Base-by-base conservation (phyloP, 1,139 yeast species). In the Yamadazyma atlantica region DNA sequence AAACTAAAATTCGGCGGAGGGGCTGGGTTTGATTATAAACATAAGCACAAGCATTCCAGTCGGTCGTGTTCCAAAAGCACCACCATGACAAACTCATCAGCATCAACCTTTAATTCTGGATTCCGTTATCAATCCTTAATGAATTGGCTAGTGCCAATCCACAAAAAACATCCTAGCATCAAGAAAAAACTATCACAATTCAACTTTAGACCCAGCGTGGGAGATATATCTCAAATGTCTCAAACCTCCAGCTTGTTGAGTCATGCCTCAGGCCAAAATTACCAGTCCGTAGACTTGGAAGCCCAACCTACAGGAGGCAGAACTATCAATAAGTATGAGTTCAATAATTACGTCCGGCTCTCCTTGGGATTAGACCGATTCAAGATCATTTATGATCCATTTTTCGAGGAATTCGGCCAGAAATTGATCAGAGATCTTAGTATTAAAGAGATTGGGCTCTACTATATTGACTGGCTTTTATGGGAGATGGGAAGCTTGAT, bases 1-100 rank as follows among this genome's bases (percentile, higher is more conserved):
- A 50, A 52, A 37, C 15, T 58, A 16, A 54, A 50, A 24, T 53
- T 57, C 40, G 64, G 63, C 8, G 64, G 59, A 19, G 63, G 64
- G 11, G 62, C 55, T 11, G 64, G 64, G 3, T 52, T 57, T 42
- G 60, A 54, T 29, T 60, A 52, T 33, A 37, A 48, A 7, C 56
- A 53, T 31, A 42, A 28, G 27, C 24, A 35, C 15, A 12, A 15
- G 12, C 42, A 38, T 19, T 31, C 36, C 19, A 38, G 33, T 18
- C 6, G 42, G 33, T 21, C 22, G 5, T 12, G 21, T 16, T 28
- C 30, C 17, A 38, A 35, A 14, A 19, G 27, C 12, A 29, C 30
- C 21, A 28, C 30, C 4, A 7, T 28, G n/a, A 16, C 30, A 4
- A 16, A 28, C 9, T 28, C 30, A 14, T 16, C 30, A 28, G 8